These are phyloP conservation scores for Rhizopogon salebrosus DNA, from an alignment of 768 basidiomycete species.

Conservation along the genomic window DNA sequence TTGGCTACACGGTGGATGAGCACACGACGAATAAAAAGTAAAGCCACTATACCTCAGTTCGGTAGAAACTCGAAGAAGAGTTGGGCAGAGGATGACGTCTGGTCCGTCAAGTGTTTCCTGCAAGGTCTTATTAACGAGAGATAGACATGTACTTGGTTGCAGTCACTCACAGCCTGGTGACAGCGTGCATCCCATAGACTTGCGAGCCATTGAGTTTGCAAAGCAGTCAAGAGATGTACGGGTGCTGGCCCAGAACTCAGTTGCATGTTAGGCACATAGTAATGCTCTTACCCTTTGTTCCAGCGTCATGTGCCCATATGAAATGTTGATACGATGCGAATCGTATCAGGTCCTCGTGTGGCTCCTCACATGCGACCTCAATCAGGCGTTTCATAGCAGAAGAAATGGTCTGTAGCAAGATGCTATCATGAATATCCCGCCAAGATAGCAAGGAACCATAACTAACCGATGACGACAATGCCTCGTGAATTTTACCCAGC, in stretches of 20 bases:
- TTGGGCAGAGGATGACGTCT: conserved; percentile 40
- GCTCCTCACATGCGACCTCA: conserved; percentile 30
- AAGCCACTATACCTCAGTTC: conserved; percentile 32
- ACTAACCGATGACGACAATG: not conserved
- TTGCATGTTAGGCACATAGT: not conserved
- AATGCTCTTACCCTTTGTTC: conserved; percentile 32
- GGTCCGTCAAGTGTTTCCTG: conserved; percentile 28
- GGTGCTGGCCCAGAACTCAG: conserved; percentile 21
- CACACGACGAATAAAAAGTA: not conserved
- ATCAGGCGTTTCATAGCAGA: conserved; percentile 30
- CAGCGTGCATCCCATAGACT: conserved; percentile 36
- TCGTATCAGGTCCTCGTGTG: conserved; percentile 34
- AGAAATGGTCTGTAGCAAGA: not conserved
- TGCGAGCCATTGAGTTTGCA: conserved; percentile 46
- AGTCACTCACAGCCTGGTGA: not conserved
- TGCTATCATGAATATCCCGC: not conserved
- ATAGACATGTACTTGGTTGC: not conserved
- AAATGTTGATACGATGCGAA: conserved; percentile 53
- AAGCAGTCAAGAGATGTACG: conserved; percentile 26
- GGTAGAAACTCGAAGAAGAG: conserved; percentile 32
- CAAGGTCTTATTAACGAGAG: conserved; percentile 1
- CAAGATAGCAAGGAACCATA: no score
- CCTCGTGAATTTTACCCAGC: not conserved
- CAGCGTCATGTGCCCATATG: conserved; percentile 42
- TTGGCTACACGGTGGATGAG: conserved; percentile 31